Conservation (phyloP, 140 eudicot genomes). For the Cichorium intybus region DNA sequence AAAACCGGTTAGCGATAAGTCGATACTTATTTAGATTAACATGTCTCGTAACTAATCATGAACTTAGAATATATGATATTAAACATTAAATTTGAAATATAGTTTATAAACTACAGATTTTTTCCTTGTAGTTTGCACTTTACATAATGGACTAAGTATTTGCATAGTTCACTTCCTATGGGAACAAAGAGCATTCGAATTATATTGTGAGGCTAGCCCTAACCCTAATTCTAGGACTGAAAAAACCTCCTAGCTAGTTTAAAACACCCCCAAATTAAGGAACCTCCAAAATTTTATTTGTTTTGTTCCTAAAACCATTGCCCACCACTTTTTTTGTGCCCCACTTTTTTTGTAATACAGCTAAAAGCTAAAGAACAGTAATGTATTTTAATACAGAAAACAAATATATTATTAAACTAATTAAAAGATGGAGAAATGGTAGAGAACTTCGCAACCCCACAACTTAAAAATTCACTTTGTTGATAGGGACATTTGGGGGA, state of each 20-base stretch:
- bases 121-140: not conserved
- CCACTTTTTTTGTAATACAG: constrained; percentile 68
- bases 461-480: constrained; percentile 48
- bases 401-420: constrained; percentile 32
- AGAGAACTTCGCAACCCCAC: constrained; percentile 47
- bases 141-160: not conserved
- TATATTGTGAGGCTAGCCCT: constrained; percentile 30
- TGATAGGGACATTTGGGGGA: constrained; percentile 49
- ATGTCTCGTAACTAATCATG: too few species aligned
- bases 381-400: constrained; percentile 22
- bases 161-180: constrained; percentile 15
- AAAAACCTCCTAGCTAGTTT: constrained; percentile 25
- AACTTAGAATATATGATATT: too few species aligned
- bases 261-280: constrained; percentile 49
- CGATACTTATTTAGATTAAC: too few species aligned
- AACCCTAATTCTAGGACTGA: constrained; percentile 32
- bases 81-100: too few species aligned
- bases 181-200: constrained; percentile 17
- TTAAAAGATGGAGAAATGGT: constrained; percentile 29
- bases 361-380: constrained; percentile 56
- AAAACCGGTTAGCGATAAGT: too few species aligned
- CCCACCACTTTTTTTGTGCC: constrained; percentile 53
- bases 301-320: constrained; percentile 54
- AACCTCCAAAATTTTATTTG: constrained; percentile 46
- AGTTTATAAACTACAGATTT: too few species aligned